Conservation (phyloP, 176 grass and related monocot species). For the Areca catechu region DNA sequence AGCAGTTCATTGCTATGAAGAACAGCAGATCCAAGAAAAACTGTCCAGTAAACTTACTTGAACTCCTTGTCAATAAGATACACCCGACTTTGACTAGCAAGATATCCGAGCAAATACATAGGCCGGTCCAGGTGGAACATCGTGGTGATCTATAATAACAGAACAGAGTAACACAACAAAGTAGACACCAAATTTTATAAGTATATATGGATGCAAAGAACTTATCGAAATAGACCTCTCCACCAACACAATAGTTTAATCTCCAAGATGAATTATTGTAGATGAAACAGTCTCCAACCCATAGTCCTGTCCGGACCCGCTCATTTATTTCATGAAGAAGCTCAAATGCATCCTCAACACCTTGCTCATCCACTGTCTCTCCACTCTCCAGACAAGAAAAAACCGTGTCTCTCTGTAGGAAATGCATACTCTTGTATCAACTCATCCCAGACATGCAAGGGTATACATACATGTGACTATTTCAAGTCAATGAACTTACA, state of each 20-base stretch:
- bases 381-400: slow-evolving; percentile 48
- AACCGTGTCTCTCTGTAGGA: slow-evolving; percentile 48
- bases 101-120: slow-evolving; percentile 67
- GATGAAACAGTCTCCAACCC: slow-evolving; percentile 67
- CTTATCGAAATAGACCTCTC: slow-evolving; percentile 36
- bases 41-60: slow-evolving; percentile 31
- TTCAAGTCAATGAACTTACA: slow-evolving; percentile 26
- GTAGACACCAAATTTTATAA: neutral
- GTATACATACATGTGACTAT: too few species aligned
- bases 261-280: slow-evolving; percentile 61
- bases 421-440: neutral
- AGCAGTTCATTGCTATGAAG: slow-evolving; percentile 15
- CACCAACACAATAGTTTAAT: slow-evolving; percentile 62
- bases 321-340: slow-evolving; percentile 64
- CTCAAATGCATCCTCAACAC: slow-evolving; percentile 67
- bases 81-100: slow-evolving; percentile 59
- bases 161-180: slow-evolving; percentile 13
- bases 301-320: slow-evolving; percentile 26
- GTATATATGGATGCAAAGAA: neutral
- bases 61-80: slow-evolving; percentile 67
- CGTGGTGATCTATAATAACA: slow-evolving; percentile 41
- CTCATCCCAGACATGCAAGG: too few species aligned
- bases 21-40: slow-evolving; percentile 1
- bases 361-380: slow-evolving; percentile 42
- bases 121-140: slow-evolving; percentile 67